phyloP scores from a whole-genome alignment of 768 basidiomycete species.

The Tulasnella calospora region DNA sequence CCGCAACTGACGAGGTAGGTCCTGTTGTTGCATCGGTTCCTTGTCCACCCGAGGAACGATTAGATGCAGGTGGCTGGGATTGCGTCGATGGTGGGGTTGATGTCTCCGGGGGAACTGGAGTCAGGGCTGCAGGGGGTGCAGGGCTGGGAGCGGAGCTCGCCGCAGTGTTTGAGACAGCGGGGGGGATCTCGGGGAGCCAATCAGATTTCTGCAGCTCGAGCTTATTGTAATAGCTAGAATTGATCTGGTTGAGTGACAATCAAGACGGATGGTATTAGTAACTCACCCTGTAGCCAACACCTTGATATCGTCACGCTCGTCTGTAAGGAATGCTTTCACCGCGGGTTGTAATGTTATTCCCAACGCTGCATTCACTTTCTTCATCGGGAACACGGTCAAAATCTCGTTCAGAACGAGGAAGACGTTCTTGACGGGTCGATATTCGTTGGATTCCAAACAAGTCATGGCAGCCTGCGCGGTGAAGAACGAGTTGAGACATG shows the following conservation, averaged over 20 bases:
- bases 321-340: slow-evolving; percentile 21
- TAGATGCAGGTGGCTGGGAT: not conserved
- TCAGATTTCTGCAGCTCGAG: not conserved
- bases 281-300: slow-evolving; percentile 55
- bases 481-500: not conserved
- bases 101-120: not conserved
- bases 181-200: slow-evolving; percentile 8
- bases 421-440: slow-evolving; percentile 97
- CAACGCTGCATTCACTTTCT: not conserved
- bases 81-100: not conserved
- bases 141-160: not conserved
- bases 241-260: not conserved
- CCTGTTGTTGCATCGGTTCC: not conserved
- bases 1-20: not conserved
- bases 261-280: not conserved
- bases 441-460: slow-evolving; percentile 82
- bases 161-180: not conserved
- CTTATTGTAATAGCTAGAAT: slow-evolving; percentile 20
- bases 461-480: slow-evolving; percentile 61
- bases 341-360: slow-evolving; percentile 13
- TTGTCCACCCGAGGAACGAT: not conserved
- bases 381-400: slow-evolving; percentile 72
- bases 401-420: slow-evolving; percentile 90
- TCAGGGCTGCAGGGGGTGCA: not conserved
- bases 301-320: slow-evolving; percentile 58